Evolutionary conservation across 768 basidiomycete species (phyloP).

Genomic region (Leccinum uliginosum): DNA sequence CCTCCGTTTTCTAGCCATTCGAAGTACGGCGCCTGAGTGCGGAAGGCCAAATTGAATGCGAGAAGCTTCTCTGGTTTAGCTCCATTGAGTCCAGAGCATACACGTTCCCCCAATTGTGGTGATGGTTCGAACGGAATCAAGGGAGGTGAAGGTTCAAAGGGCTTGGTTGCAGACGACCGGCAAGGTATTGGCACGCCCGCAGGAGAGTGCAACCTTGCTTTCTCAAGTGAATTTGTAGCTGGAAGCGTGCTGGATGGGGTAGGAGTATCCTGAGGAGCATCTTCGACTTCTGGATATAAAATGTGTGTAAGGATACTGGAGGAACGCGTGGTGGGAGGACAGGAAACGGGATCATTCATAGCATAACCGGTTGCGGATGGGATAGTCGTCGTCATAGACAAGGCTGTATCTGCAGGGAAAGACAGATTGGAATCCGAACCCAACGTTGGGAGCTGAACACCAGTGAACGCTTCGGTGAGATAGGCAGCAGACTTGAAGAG

Average conservation of each 20-base stretch:
- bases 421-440: constrained; percentile 13
- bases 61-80: constrained; percentile 26
- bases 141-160: not conserved
- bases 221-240: not conserved
- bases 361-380: not conserved
- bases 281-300: constrained; percentile 10
- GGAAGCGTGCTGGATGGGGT: not conserved
- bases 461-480: constrained; percentile 60
- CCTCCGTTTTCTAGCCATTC: constrained; percentile 68
- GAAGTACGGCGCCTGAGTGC: constrained; percentile 52
- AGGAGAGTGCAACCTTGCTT: not conserved
- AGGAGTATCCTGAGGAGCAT: not conserved
- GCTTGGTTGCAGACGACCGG: not conserved
- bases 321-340: constrained; percentile 12
- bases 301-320: constrained; percentile 23
- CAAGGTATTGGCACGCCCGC: not conserved
- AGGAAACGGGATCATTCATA: not conserved
- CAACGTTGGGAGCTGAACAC: constrained; percentile 21
- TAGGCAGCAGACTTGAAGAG: constrained; percentile 73
- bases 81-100: not conserved
- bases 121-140: not conserved
- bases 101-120: not conserved
- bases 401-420: not conserved
- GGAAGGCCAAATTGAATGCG: constrained; percentile 73
- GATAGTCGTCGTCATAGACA: not conserved